Evolutionary conservation across 139 green algal genomes (phyloP), one percentile per base, ranked within the genome.

Genomic region (Limnomonas spitsbergensis): DNA sequence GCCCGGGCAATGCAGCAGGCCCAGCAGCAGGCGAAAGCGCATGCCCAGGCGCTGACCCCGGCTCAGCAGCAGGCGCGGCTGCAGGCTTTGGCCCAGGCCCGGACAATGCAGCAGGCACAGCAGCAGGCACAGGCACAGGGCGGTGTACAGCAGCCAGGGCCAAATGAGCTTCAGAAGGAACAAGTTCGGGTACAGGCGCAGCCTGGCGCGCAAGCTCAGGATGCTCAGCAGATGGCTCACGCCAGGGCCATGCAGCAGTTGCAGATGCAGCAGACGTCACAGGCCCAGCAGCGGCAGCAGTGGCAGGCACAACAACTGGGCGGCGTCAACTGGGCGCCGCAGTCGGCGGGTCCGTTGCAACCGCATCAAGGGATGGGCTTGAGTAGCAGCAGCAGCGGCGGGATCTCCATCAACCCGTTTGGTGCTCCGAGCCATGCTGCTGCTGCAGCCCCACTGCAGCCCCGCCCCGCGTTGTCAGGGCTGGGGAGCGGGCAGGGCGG

Each of bases 191-290:
- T 70, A 20, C 56, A 70, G 29, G n/a, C 4, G 14, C 24, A 36
- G 9, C 56, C 56, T 70, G n/a, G 7, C 9, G 56, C 29, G 6
- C 56, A 70, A 36, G 56, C 56, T 24, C 56, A 70, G 24, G 9
- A 14, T 38, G 24, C 4, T 70, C 27, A 70, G 27, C n/a, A 70
- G 27, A 34, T 38, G 56, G 56, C 56, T 35, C 29, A 7, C 4
- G 56, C 56, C 29, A 70, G 9, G 56, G 56, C 14, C 24, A 54
- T 54, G 42, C 42, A 54, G 42, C 42, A 54, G 42, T 70, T 70
- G 24, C 14, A 32, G 56, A 70, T 70, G 56, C 56, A 36, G 56
- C 56, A 70, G 56, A 70, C 29, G 56, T 32, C 6, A 70, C 29
- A 38, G 56, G 7, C 9, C 7, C 56, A 70, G 29, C 56, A 70